phyloP scores from a whole-genome alignment of 2,329 filamentous ascomycete genomes.

The Spiromastix sp. region DNA sequence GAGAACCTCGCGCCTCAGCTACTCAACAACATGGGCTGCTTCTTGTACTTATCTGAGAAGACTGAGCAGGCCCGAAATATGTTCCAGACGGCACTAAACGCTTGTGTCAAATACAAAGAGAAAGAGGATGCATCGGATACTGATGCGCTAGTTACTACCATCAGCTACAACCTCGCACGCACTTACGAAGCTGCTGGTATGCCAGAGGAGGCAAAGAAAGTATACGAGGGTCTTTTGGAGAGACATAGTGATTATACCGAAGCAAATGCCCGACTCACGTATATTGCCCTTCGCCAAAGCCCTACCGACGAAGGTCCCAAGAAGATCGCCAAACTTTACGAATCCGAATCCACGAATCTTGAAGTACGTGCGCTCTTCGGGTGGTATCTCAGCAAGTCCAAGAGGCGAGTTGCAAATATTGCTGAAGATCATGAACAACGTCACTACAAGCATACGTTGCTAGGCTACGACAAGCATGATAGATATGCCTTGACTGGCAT shows the following conservation, averaged over 20 bases:
- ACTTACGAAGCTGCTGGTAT: slow-evolving; percentile 82
- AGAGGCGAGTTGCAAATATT: slow-evolving; percentile 70
- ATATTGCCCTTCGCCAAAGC: slow-evolving; percentile 72
- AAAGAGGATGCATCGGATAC: slow-evolving; percentile 68
- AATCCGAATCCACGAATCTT: slow-evolving; percentile 71
- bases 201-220: slow-evolving; percentile 70
- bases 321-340: slow-evolving; percentile 73
- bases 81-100: slow-evolving; percentile 84
- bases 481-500: slow-evolving; percentile 93
- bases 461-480: slow-evolving; percentile 93
- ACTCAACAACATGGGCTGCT: slow-evolving; percentile 95
- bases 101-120: slow-evolving; percentile 72
- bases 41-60: slow-evolving; percentile 81
- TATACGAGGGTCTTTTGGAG: slow-evolving; percentile 76
- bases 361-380: slow-evolving; percentile 90
- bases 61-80: slow-evolving; percentile 69
- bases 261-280: slow-evolving; percentile 76
- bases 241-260: slow-evolving; percentile 90
- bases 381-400: slow-evolving; percentile 86
- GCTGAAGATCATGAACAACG: slow-evolving; percentile 84
- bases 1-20: slow-evolving; percentile 79
- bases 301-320: slow-evolving; percentile 81
- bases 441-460: slow-evolving; percentile 92
- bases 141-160: slow-evolving; percentile 86
- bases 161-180: slow-evolving; percentile 90